phyloP scores from a whole-genome alignment of 2,329 filamentous ascomycete genomes.

The Volutella citrinella region DNA sequence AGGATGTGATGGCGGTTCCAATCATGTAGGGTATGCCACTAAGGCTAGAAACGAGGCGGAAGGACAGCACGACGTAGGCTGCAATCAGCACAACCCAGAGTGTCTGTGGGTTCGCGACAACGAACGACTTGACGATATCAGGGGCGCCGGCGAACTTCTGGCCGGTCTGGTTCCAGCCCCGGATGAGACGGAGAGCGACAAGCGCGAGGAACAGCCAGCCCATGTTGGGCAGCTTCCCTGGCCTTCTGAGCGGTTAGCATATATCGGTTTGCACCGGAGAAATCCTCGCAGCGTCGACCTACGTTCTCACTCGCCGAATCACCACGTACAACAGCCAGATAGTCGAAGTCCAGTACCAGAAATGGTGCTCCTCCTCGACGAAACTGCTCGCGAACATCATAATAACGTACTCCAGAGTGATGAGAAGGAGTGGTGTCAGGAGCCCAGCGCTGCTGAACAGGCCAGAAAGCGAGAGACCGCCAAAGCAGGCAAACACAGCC shows the following conservation, averaged over 20 bases:
- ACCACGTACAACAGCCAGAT: slow-evolving; percentile 62
- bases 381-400: slow-evolving; percentile 99
- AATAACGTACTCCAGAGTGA: slow-evolving; percentile 63
- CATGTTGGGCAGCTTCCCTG: slow-evolving; percentile 24
- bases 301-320: slow-evolving; percentile 44
- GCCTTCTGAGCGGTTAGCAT: slow-evolving; percentile 19
- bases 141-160: slow-evolving; percentile 92
- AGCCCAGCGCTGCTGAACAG: slow-evolving; percentile 8
- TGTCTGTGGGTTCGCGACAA: slow-evolving; percentile 59
- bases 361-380: slow-evolving; percentile 97
- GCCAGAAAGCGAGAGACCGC: slow-evolving; percentile 12
- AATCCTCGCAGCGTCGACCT: slow-evolving; percentile 1
- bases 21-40: slow-evolving; percentile 39
- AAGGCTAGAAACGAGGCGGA: slow-evolving; percentile 42
- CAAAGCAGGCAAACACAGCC: slow-evolving; percentile 24
- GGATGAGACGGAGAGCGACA: slow-evolving; percentile 60
- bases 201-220: slow-evolving; percentile 48
- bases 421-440: slow-evolving; percentile 44
- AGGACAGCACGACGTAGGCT: slow-evolving; percentile 63
- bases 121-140: slow-evolving; percentile 74
- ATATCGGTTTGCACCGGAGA: background rate
- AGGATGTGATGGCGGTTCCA: slow-evolving; percentile 38
- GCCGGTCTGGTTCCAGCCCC: slow-evolving; percentile 94
- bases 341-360: slow-evolving; percentile 90
- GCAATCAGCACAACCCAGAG: slow-evolving; percentile 73